phyloP scores from a whole-genome alignment of 2,329 filamentous ascomycete species.

The Simplicillium aogashimaense region DNA sequence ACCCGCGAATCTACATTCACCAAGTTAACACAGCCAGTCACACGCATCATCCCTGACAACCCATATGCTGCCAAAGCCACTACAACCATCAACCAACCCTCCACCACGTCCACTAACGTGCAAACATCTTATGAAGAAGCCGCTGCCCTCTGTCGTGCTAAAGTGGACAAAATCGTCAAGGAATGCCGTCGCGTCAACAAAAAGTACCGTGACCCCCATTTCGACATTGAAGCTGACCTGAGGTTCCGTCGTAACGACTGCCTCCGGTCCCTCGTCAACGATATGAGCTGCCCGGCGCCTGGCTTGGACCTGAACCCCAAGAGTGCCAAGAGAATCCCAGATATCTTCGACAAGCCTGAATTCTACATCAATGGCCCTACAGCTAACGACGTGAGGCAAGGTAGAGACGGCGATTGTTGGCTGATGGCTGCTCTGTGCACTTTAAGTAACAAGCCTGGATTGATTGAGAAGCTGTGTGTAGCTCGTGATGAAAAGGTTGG shows the following conservation, averaged over 20 bases:
- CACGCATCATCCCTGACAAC: no score
- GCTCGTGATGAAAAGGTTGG: conserved; percentile 62
- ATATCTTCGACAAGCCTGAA: conserved; percentile 66
- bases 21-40: no score
- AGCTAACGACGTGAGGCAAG: conserved; percentile 71
- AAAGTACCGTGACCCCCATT: conserved; percentile 79
- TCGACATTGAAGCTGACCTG: conserved; percentile 72
- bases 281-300: conserved; percentile 10
- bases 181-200: conserved; percentile 70
- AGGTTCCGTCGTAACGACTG: conserved; percentile 46
- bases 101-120: no score
- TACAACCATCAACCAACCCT: no score
- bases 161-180: conserved; percentile 49
- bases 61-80: no score
- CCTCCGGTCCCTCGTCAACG: conserved; percentile 32
- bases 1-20: no score
- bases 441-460: conserved; percentile 59
- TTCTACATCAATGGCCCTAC: conserved; percentile 73
- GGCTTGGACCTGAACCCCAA: conserved; percentile 28
- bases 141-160: conserved; percentile 55
- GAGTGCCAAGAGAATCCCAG: conserved; percentile 58
- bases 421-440: conserved; percentile 73
- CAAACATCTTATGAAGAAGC: conserved; percentile 64
- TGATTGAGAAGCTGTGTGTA: conserved; percentile 68
- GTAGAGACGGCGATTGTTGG: conserved; percentile 76